Evolutionary conservation across 2,329 filamentous ascomycete genomes (phyloP), one percentile per base, ranked within the genome.

Genomic region (Claviceps lovelessii): DNA sequence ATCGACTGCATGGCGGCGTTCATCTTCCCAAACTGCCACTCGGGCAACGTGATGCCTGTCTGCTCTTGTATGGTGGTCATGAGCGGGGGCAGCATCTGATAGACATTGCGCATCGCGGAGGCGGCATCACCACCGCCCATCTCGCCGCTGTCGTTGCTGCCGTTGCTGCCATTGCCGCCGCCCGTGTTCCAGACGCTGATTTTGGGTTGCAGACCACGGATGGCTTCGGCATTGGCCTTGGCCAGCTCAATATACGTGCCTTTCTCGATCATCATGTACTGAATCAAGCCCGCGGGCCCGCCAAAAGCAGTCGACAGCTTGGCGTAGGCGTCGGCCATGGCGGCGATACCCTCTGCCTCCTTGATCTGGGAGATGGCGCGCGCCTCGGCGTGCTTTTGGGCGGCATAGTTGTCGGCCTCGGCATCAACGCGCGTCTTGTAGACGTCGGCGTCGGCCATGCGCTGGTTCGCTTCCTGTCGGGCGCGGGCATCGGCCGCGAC

Each of bases 181-280:
- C 45, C 86, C 9, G 88, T 94, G 66, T 88, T 93, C 89, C 88
- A 95, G 31, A 91, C 83, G 58, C 84, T 90, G 72, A 94, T 93
- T 83, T 94, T 94, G 60, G 89, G 89, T 67, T 90, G 80, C 60
- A 94, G 71, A 31, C 88, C 88, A 52, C 80, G 76, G 65, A 94
- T 80, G 37, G 87, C 88, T 37, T 76, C 67, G 49, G 85, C 88
- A 62, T 94, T 94, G 51, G 86, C 87, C 62, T 85, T 77, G 56
- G 88, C 88, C 51, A 94, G 78, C 61, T 84, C 78, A 65, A 87
- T 79, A 68, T 88, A 91, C 0, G 85, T 87, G 61, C 84, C 84
- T 68, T 85, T 85, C 72, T 90, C 84, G 65, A 95, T 82, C 89
- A 94, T 94, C 71, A 91, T 78, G 75, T 86, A 91, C 67, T 90